A percentile compares a stretch with the other conserved stretches of the same genome.
Conservation (phyloP, 2,329 filamentous ascomycete genomes). For the Leptodontidium sp. region DNA sequence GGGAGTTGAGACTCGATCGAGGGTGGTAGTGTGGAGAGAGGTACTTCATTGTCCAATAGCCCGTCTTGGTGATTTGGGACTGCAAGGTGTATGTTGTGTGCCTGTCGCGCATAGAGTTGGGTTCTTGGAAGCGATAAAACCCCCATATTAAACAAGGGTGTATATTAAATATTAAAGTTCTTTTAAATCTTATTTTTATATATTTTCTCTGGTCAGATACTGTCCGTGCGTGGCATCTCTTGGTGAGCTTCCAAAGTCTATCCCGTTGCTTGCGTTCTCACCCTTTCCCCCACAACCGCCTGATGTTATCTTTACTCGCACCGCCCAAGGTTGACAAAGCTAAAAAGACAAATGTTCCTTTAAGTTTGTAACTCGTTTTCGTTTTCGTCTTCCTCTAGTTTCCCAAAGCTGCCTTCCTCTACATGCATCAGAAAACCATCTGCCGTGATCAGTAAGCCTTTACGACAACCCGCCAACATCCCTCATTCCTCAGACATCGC, state of each 20-base stretch:
- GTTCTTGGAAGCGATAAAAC: constrained; percentile 14
- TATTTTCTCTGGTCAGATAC: neutral
- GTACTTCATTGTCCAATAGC: neutral
- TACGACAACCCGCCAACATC: neutral
- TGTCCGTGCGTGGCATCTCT: neutral
- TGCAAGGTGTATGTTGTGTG: neutral
- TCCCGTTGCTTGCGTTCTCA: neutral
- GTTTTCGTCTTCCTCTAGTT: too few relatives aligned
- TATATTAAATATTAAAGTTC: too few relatives aligned
- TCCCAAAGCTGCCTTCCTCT: neutral
- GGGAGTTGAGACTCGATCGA: neutral
- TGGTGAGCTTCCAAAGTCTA: neutral
- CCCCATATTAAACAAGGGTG: neutral
- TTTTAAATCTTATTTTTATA: too few relatives aligned
- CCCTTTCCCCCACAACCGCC: neutral
- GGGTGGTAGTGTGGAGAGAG: constrained; percentile 12
- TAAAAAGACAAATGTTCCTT: neutral
- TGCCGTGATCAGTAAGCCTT: constrained; percentile 6
- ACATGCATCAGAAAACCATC: neutral
- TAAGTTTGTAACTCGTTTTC: neutral
- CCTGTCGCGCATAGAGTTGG: constrained; percentile 9
- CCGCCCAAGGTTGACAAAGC: neutral
- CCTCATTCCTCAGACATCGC: neutral
- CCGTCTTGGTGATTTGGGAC: neutral
- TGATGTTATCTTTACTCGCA: neutral